phyloP scores from a whole-genome alignment of 192 early-diverging fungal species.

The Phycomyces nitens region DNA sequence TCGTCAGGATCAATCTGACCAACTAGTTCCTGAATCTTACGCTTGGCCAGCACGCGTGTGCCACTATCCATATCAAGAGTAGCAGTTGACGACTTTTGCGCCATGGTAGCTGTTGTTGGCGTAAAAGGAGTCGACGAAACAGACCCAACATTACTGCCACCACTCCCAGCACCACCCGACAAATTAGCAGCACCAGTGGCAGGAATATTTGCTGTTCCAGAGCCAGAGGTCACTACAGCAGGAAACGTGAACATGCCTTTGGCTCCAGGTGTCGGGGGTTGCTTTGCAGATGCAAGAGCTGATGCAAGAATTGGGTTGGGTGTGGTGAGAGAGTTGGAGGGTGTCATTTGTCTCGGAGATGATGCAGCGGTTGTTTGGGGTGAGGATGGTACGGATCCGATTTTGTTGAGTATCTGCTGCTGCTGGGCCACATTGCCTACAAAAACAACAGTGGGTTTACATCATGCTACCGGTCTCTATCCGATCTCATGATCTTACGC shows the following conservation, averaged over 20 bases:
- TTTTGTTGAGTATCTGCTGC: neutral
- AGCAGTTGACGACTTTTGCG: neutral
- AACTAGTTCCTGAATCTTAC: constrained; percentile 84
- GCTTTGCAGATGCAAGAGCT: neutral
- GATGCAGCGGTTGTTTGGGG: neutral
- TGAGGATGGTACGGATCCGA: neutral
- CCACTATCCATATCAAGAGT: constrained; percentile 26
- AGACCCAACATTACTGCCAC: too few species aligned
- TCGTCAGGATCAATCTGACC: constrained; percentile 78
- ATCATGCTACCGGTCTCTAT: constrained; percentile 1
- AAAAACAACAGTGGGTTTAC: constrained; percentile 2
- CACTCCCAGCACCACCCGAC: too few species aligned
- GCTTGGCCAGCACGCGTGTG: constrained; percentile 57
- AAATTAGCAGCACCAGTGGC: too few species aligned
- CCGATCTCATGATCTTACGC: neutral
- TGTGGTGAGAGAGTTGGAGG: neutral
- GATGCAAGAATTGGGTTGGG: neutral
- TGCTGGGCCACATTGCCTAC: constrained; percentile 5
- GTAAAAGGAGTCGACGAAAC: too few species aligned
- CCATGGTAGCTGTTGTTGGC: neutral
- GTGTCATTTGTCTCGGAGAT: neutral
- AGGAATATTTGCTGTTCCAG: neutral
- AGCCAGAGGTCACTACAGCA: neutral
- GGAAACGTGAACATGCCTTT: constrained; percentile 1
- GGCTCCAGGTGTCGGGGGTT: neutral